These are phyloP conservation scores for Ceratonia siliqua DNA, from an alignment of 306 rosid species.

Conservation along the genomic window DNA sequence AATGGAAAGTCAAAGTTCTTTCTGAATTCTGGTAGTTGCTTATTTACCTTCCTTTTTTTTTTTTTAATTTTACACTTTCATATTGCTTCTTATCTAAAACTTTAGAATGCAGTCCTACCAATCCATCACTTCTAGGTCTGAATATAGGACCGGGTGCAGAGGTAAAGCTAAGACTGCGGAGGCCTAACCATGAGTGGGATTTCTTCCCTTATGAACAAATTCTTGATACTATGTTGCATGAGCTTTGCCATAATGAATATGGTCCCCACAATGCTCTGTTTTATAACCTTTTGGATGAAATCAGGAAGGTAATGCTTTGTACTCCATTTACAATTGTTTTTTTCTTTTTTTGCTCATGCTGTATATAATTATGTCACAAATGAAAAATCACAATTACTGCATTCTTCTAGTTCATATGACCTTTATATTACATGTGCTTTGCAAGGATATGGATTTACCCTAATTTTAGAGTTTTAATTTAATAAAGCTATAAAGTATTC, in stretches of 20 bases:
- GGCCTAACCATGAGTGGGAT: slow-evolving; percentile 56
- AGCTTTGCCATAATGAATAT: slow-evolving; percentile 60
- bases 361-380: background rate
- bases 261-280: slow-evolving; percentile 63
- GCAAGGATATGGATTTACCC: background rate
- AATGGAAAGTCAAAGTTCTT: slow-evolving; percentile 59
- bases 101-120: slow-evolving; percentile 53
- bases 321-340: background rate
- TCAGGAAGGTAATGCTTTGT: slow-evolving; percentile 50
- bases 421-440: background rate
- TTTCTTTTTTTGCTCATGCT: background rate
- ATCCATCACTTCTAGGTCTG: slow-evolving; percentile 57
- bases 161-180: slow-evolving; percentile 55
- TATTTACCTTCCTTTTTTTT: background rate
- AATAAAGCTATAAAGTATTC: background rate
- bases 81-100: slow-evolving; percentile 19
- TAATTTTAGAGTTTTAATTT: background rate
- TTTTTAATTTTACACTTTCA: background rate
- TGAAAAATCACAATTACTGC: background rate
- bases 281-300: slow-evolving; percentile 59
- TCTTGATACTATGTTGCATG: slow-evolving; percentile 66
- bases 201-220: slow-evolving; percentile 63
- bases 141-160: slow-evolving; percentile 62
- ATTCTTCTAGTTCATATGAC: background rate
- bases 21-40: slow-evolving; percentile 58